Base-by-base conservation (phyloP, 1,139 yeast species). In the Candida sp. region DNA sequence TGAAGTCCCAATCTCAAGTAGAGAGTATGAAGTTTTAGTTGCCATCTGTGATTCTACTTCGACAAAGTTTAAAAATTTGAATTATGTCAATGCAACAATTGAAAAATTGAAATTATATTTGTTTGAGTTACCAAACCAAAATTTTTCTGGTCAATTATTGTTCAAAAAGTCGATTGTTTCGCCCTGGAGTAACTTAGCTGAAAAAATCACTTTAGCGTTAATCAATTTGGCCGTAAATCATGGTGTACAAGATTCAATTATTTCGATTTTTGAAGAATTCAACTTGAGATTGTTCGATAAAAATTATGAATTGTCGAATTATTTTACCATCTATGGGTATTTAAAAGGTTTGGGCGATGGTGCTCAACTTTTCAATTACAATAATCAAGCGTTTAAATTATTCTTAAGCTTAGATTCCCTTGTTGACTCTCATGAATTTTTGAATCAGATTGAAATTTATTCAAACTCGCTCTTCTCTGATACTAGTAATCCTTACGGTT, bases 1-100 rank as follows among this genome's bases (percentile, higher is more conserved):
- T 70, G 1, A 48, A 48, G 70, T 72, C 19, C 77, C 81, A 1
- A 68, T 81, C 42, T 61, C 75, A 2, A 58, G 68, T 32, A 77
- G 77, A 43, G 96, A 89, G 58, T 75, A 82, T 55, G 96, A 90
- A 56, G 81, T 84, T 5, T 64, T 90, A 45, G 56, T 82, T 42
- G 88, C 96, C 0, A 64, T 89, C 23, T 79, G 87, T 43, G 74
- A 73, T 22, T 70, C 88, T 19, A 73, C 84, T 7, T 50, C 62
- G 2, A 57, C 55, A 33, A 70, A 80, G 8, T 57, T 67, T 46
- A 70, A 71, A 41, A 56, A 63, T 40, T 54, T 61, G 21, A 60
- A 57, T 5, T 83, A 82, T 45, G 90, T 87, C 1, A 59, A 63
- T 12, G 58, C 70, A 7, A 63, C 88, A 29, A 58, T 84, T 30